These are phyloP conservation scores for Paracamarosporium sp. DNA, from an alignment of 2,329 filamentous ascomycete species.

Conservation along the genomic window DNA sequence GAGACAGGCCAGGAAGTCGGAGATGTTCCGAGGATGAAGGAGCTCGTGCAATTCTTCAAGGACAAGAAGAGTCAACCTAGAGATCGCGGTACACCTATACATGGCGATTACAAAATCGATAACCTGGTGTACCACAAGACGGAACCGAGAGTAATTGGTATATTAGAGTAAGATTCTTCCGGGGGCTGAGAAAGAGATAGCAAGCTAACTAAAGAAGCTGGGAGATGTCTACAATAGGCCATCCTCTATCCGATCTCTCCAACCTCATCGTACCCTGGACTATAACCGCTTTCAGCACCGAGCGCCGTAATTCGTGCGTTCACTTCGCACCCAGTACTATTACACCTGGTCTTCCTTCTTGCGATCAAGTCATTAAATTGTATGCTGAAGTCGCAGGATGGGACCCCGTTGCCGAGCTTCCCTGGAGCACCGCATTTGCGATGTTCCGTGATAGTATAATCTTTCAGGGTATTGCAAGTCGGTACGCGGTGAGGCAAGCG, in stretches of 20 bases:
- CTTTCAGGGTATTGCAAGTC: constrained; percentile 86
- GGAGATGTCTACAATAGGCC: constrained; percentile 95
- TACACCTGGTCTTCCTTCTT: constrained; percentile 65
- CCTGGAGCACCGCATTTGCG: constrained; percentile 66
- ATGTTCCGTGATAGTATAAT: constrained; percentile 64
- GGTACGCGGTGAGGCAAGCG: constrained; percentile 81
- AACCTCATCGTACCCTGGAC: constrained; percentile 68
- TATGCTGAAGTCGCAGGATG: constrained; percentile 71
- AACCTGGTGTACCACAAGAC: constrained; percentile 75
- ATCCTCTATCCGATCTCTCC: constrained; percentile 85
- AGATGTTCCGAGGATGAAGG: constrained; percentile 77
- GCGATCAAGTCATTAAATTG: constrained; percentile 64
- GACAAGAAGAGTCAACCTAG: constrained; percentile 70
- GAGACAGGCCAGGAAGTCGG: constrained; percentile 79
- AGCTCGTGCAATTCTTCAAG: constrained; percentile 76
- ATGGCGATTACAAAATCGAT: constrained; percentile 88
- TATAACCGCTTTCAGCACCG: constrained; percentile 40
- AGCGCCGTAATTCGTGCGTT: constrained; percentile 41
- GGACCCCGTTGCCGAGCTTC: constrained; percentile 63
- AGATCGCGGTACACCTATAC: constrained; percentile 78
- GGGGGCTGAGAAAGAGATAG: neutral
- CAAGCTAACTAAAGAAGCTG: constrained; percentile 56
- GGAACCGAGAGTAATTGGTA: constrained; percentile 83
- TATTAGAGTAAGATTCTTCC: constrained; percentile 70
- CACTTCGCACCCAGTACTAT: constrained; percentile 57